phyloP scores from a whole-genome alignment of 2,329 filamentous ascomycete genomes.

The Beauveria rudraprayagi region DNA sequence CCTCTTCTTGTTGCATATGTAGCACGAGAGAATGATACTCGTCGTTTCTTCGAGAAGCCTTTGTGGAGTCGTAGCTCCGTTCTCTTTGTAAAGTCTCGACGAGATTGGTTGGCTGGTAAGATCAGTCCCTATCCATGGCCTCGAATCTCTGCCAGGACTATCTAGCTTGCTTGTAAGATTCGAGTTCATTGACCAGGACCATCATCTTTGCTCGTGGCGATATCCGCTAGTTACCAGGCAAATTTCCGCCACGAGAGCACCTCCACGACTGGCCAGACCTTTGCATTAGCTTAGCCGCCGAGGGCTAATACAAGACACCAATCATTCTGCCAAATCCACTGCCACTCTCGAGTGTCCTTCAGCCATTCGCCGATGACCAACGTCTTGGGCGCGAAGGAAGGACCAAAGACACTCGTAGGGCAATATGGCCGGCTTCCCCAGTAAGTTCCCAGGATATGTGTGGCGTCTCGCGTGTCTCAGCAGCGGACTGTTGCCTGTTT shows the following conservation, averaged over 20 bases:
- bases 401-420: not conserved
- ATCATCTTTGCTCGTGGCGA: not conserved
- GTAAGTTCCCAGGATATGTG: not conserved
- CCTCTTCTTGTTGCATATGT: not conserved
- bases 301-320: not conserved
- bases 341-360: not conserved
- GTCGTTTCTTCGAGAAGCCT: conserved; percentile 2
- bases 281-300: not conserved
- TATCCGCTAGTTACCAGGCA: not conserved
- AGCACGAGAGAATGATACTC: conserved; percentile 1
- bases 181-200: not conserved
- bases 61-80: not conserved
- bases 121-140: not conserved
- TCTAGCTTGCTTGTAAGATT: not conserved
- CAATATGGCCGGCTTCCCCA: not conserved
- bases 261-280: not conserved
- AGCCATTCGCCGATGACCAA: not conserved
- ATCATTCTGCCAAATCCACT: not conserved
- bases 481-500: not conserved
- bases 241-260: not conserved
- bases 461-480: not conserved
- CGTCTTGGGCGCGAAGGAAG: not conserved
- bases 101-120: not conserved
- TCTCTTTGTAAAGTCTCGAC: conserved; percentile 6
- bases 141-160: not conserved